Conservation (phyloP, 768 basidiomycete species). For the Cystofilobasidium macerans region DNA sequence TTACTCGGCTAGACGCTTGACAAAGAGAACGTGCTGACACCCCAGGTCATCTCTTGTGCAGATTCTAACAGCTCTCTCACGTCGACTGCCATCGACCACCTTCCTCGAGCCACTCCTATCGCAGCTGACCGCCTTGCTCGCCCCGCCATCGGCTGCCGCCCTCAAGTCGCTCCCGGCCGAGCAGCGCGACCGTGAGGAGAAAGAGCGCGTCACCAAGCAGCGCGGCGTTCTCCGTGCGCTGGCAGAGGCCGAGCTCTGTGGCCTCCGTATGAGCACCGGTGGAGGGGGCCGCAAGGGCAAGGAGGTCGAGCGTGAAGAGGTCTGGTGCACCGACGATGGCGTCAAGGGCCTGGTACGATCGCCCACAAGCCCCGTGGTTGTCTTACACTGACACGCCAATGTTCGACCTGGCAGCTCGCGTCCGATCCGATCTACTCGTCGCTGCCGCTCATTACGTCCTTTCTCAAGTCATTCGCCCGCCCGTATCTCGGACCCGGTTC, state of each 20-base stretch:
- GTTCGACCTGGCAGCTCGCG: slow-evolving; percentile 73
- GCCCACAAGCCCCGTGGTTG: no score
- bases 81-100: slow-evolving; percentile 58
- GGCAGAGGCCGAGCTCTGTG: slow-evolving; percentile 79
- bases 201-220: slow-evolving; percentile 63
- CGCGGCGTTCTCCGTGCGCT: slow-evolving; percentile 76
- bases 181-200: slow-evolving; percentile 87
- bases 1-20: not conserved
- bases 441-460: slow-evolving; percentile 77
- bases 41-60: slow-evolving; percentile 36
- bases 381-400: no score
- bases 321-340: slow-evolving; percentile 55
- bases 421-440: slow-evolving; percentile 79
- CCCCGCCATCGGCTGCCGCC: slow-evolving; percentile 38
- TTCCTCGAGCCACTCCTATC: slow-evolving; percentile 66
- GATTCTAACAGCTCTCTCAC: slow-evolving; percentile 80
- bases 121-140: slow-evolving; percentile 44
- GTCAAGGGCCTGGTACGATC: slow-evolving; percentile 63
- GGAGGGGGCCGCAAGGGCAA: slow-evolving; percentile 39
- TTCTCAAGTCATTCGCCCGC: slow-evolving; percentile 81
- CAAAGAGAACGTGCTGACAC: not conserved
- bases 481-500: slow-evolving; percentile 63
- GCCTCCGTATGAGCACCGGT: slow-evolving; percentile 31
- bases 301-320: slow-evolving; percentile 49
- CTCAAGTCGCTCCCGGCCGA: slow-evolving; percentile 58